Base-by-base conservation (phyloP, 1,284 basidiomycete genomes). In the Heterobasidion irregulare region DNA sequence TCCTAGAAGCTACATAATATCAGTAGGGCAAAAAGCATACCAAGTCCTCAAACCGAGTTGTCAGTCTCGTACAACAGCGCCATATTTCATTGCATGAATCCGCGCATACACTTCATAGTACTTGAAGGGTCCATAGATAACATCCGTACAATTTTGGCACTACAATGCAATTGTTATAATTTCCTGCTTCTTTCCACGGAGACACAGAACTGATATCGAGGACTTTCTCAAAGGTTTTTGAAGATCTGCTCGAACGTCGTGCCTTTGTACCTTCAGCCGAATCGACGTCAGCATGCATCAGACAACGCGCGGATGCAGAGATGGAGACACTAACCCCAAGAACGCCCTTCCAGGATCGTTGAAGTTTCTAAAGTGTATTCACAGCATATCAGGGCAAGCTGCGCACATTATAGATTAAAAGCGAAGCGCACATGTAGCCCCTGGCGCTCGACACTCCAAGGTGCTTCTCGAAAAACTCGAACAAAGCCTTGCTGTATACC, bases 311-410 rank as follows among this genome's bases (percentile, higher is more conserved):
- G 6, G 10, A 15, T 18, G 13, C 15, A 19, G 12, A 10, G 15
- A 49, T 41, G 7, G 12, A 3, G 32, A 35, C 1, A 66, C 77
- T 56, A 64, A 86, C 84, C 80, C 83, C 41, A 84, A 56, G 64
- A 76, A 71, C 33, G 65, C 74, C 19, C 72, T 69, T 15, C 83
- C 84, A 16, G 84, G 82, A 60, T 86, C 84, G 56, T 70, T 62
- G 70, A 82, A 87, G 2, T 70, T 67, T 62, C 81, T 82, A 35
- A 19, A 55, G 43, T 13, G 26, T 51, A 10, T 46, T 16, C 53
- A 45, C 36, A 16, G 58, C 35, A 12, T 9, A 41, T 34, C 32
- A 26, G 44, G 26, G 4, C 26, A 26, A 26, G 26, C 26, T 26
- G 2, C 26, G 26, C 12, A 19, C 3, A 8, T 9, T 13, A 49